Base-by-base conservation (phyloP, 805 yeast genomes). In the Saccharomyces eubayanus region DNA sequence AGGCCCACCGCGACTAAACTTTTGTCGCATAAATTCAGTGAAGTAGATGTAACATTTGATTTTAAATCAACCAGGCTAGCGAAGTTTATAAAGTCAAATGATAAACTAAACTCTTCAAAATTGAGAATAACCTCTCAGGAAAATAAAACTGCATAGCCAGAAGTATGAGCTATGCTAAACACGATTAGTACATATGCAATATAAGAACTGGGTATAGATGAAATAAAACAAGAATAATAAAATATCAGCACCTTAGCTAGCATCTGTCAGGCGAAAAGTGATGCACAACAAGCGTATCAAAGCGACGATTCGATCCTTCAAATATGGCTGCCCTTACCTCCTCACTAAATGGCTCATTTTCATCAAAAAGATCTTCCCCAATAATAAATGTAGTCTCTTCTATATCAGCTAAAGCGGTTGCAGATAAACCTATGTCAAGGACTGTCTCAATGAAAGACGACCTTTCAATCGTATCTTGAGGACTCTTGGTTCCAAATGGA, bases 1-100 rank as follows among this genome's bases (percentile, higher is more conserved):
- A 76, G 99, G 62, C 99, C 98, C 0, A 92, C 97, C 0, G 97
- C 97, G 0, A 76, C 74, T 48, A 76, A 78, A 48, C 70, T 91
- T 20, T 66, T 84, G 48, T 59, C 72, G 3, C 84, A 87, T 65
- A 72, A 74, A 20, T 83, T 86, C 62, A 75, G 82, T 64, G 57
- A 53, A 12, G 69, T 67, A 1, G 74, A 73, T 49, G 56, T 67
- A 0, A 52, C 60, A 3, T 86, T 83, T 64, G 68, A 71, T 29
- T 86, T 86, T 61, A 63, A 70, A 21, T 68, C 74, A 14, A 85
- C 91, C 0, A 73, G 74, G 57, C 69, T 85, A 51, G 83, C 85
- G 1, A 70, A 75, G 52, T 69, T 80, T 66, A 84, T 86, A 54
- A 73, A 65, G 53, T 62, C 72, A 0, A 75, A 75, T 58, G 75